Percentiles rank a stretch among this genome's conserved stretches.
phyloP scores from a whole-genome alignment of 202 grass and related monocot genomes.

The Bolboschoenoplectus hybrid region DNA sequence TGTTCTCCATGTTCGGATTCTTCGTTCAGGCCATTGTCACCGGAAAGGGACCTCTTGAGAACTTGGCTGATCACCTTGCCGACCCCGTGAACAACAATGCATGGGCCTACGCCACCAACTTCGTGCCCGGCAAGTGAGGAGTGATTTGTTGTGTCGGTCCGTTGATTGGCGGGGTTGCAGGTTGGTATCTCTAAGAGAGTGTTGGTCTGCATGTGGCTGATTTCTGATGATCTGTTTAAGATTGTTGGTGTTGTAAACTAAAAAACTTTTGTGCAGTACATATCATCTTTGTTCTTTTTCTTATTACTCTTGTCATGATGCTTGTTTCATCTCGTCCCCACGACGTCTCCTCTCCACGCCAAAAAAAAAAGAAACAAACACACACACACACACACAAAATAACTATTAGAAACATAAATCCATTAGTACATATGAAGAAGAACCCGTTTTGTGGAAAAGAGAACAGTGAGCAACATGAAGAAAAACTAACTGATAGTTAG shows the following conservation, averaged over 20 bases:
- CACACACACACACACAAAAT: no score
- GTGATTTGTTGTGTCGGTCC: background rate
- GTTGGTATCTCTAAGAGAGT: background rate
- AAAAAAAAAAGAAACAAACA: background rate
- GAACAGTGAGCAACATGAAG: background rate
- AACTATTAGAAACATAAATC: background rate
- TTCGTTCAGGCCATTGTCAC: slow-evolving; percentile 63
- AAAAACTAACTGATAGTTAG: background rate
- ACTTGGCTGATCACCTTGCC: slow-evolving; percentile 71
- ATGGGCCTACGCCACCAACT: slow-evolving; percentile 75
- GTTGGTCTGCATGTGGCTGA: background rate
- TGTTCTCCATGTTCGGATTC: slow-evolving; percentile 67
- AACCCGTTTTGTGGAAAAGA: background rate
- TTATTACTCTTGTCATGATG: slow-evolving; percentile 3
- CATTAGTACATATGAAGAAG: background rate
- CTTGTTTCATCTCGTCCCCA: background rate
- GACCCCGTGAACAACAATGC: slow-evolving; percentile 84
- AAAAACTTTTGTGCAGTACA: slow-evolving; percentile 36
- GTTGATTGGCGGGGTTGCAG: background rate
- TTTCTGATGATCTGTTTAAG: slow-evolving; percentile 34
- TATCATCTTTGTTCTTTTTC: slow-evolving; percentile 13
- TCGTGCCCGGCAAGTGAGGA: slow-evolving; percentile 76
- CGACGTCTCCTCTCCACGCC: background rate
- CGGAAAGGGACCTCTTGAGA: slow-evolving; percentile 62
- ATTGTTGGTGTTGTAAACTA: slow-evolving; percentile 45